phyloP scores from a whole-genome alignment of 2,329 filamentous ascomycete species.

The Cercospora citrullina region DNA sequence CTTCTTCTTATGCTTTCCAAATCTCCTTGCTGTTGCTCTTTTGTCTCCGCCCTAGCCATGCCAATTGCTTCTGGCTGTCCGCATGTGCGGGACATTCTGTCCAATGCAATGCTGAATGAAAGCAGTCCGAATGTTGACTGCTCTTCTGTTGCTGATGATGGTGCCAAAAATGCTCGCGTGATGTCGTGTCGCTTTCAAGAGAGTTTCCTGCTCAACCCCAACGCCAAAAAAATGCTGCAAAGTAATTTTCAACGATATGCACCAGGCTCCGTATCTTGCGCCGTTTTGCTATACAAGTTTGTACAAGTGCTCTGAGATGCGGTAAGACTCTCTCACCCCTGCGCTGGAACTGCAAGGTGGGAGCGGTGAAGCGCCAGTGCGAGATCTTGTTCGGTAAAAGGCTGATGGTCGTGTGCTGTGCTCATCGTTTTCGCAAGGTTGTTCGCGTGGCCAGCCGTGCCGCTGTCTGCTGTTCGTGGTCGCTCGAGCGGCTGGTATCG shows the following conservation, averaged over 20 bases:
- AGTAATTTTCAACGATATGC: background rate
- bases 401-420: constrained; percentile 39
- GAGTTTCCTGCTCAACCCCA: background rate
- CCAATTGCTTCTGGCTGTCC: background rate
- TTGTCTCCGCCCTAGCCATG: background rate
- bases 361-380: constrained; percentile 46
- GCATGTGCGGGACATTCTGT: background rate
- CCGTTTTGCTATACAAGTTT: background rate
- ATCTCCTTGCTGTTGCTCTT: background rate
- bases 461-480: constrained; percentile 35
- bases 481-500: constrained; percentile 22
- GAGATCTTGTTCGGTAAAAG: constrained; percentile 50
- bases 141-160: background rate
- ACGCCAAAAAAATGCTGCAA: background rate
- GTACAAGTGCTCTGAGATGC: background rate
- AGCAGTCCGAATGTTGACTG: background rate
- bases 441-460: constrained; percentile 23
- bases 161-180: background rate
- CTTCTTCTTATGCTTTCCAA: too few species aligned
- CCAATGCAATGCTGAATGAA: background rate
- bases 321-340: background rate
- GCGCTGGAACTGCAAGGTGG: constrained; percentile 33
- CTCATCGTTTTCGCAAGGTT: constrained; percentile 25
- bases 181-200: background rate
- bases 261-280: background rate